phyloP scores from a whole-genome alignment of 2,329 filamentous ascomycete genomes.

The Cladosporium oxysporum region DNA sequence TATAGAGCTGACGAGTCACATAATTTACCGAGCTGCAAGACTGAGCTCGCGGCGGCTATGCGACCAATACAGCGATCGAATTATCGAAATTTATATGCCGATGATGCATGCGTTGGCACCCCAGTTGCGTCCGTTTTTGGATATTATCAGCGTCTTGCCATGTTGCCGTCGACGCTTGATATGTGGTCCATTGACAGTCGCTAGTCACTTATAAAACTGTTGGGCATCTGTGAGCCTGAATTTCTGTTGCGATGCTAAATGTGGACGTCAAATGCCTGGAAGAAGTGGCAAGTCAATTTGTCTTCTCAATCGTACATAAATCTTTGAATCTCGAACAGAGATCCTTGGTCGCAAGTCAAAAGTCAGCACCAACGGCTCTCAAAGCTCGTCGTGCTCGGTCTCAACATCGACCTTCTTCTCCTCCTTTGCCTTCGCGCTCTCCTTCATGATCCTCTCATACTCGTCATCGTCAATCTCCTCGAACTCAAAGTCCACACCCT shows the following conservation, averaged over 20 bases:
- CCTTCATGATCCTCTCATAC: constrained; percentile 36
- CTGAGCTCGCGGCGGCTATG: background rate
- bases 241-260: background rate
- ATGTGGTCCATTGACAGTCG: background rate
- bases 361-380: background rate
- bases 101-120: background rate
- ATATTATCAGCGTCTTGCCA: background rate
- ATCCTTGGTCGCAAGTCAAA: background rate
- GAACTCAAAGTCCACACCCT: constrained; percentile 36
- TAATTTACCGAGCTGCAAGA: background rate
- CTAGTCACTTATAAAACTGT: background rate
- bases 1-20: background rate
- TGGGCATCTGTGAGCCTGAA: background rate
- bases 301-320: background rate
- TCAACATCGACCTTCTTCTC: constrained; percentile 1
- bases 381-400: constrained; percentile 19
- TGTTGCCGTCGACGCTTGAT: background rate
- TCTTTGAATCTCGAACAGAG: background rate
- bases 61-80: background rate
- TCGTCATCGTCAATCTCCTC: constrained; percentile 39
- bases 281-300: background rate
- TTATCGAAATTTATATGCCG: background rate
- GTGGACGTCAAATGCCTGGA: background rate
- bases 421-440: constrained; percentile 23
- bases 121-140: background rate